Evolutionary conservation across 805 yeast species (phyloP), one percentile per base, ranked within the genome.

Genomic region (Lipomyces anomalus): DNA sequence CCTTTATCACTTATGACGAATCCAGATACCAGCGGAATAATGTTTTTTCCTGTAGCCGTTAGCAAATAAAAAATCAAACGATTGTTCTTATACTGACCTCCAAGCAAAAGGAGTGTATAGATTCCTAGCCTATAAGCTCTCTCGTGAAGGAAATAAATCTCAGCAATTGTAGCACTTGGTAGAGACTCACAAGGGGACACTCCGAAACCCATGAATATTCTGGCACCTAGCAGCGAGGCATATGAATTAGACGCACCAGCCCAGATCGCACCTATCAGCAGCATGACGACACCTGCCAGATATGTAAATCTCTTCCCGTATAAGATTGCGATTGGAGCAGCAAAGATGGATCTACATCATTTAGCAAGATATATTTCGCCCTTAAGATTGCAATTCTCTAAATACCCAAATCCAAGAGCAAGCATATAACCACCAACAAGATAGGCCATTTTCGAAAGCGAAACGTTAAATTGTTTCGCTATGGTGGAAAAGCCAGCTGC

Each of bases 41-140:
- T 61, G 54, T 78, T 78, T 53, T 79, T 79, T 22, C 83, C 82
- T n/a, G n/a, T n/a, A n/a, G n/a, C n/a, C n/a, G n/a, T n/a, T n/a
- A n/a, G n/a, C n/a, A n/a, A n/a, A n/a, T n/a, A n/a, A n/a, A n/a
- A n/a, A n/a, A n/a, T n/a, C n/a, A n/a, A n/a, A n/a, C n/a, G n/a
- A n/a, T n/a, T n/a, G n/a, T n/a, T n/a, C n/a, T n/a, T n/a, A n/a
- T n/a, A n/a, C n/a, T n/a, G n/a, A 9, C 80, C 82, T 5, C 57
- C 57, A n/a, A 78, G 65, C 51, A 78, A 62, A 41, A 78, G 64
- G 60, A 77, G 65, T 4, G 82, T 78, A 58, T 77, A 77, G 36
- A 77, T 64, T 1, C 82, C 82, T 1, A 76, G 63, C 43, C 82
- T 68, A 57, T 76, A 78, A 3, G 81, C 82, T 46, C 82, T 67